Evolutionary conservation across 495 filamentous ascomycete species (phyloP).

Genomic region (Aspergillus kassunensis): DNA sequence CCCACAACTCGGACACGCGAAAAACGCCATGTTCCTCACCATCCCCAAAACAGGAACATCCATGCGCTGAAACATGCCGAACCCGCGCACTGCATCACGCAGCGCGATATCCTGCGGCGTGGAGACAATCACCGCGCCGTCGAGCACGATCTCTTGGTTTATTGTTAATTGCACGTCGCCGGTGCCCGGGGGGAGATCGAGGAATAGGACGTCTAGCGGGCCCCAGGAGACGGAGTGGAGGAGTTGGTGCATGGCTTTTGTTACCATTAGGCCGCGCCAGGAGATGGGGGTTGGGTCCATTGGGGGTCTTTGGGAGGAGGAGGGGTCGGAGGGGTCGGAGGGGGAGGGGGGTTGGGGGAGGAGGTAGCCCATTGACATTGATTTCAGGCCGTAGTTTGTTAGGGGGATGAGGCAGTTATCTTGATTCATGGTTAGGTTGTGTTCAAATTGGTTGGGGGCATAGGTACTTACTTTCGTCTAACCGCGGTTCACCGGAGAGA

Average conservation of each 20-base stretch:
- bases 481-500: slow-evolving; percentile 66
- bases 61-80: slow-evolving; percentile 87
- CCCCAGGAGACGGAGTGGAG: slow-evolving; percentile 93
- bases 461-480: slow-evolving; percentile 53
- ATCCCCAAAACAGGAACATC: slow-evolving; percentile 78
- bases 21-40: slow-evolving; percentile 93
- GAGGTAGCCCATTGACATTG: slow-evolving; percentile 98
- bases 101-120: slow-evolving; percentile 91
- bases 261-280: slow-evolving; percentile 96
- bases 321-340: slow-evolving; percentile 16
- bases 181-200: slow-evolving; percentile 92
- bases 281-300: slow-evolving; percentile 76
- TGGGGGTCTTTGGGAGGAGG: slow-evolving; percentile 25
- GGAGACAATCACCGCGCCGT: slow-evolving; percentile 85
- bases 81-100: slow-evolving; percentile 81
- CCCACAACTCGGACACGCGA: slow-evolving; percentile 74
- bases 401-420: slow-evolving; percentile 81
- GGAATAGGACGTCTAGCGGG: slow-evolving; percentile 73
- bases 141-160: slow-evolving; percentile 81
- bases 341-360: slow-evolving; percentile 39
- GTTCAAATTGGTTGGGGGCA: background rate
- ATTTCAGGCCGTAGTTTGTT: slow-evolving; percentile 93
- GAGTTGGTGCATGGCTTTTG: slow-evolving; percentile 94
- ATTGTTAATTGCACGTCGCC: slow-evolving; percentile 93
- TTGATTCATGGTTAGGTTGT: slow-evolving; percentile 25